phyloP scores from a whole-genome alignment of 2,329 filamentous ascomycete species.

The Hypoxylon sp. region DNA sequence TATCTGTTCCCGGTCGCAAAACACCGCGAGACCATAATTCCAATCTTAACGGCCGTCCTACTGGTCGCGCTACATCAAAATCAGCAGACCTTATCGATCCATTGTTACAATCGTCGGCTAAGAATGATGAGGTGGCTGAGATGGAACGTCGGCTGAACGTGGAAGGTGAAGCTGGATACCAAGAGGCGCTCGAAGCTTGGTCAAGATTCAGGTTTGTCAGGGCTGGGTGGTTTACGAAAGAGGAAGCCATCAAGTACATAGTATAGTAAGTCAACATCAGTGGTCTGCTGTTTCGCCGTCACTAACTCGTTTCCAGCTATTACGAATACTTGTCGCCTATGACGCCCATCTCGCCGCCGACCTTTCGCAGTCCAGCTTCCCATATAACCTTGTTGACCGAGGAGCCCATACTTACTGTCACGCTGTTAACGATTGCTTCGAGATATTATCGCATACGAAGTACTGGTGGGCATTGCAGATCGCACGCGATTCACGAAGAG shows the following conservation, averaged over 20 bases:
- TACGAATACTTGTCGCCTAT: slow-evolving; percentile 92
- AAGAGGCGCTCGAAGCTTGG: slow-evolving; percentile 88
- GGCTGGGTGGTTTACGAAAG: slow-evolving; percentile 94
- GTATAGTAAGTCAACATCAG: slow-evolving; percentile 76
- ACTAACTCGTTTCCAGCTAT: slow-evolving; percentile 70
- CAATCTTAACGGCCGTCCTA: slow-evolving; percentile 44
- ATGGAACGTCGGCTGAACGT: slow-evolving; percentile 65
- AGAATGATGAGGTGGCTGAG: slow-evolving; percentile 48
- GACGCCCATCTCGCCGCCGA: slow-evolving; percentile 93
- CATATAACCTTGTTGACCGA: slow-evolving; percentile 87
- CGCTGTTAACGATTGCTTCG: slow-evolving; percentile 90
- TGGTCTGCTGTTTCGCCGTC: background rate
- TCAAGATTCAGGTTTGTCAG: slow-evolving; percentile 93
- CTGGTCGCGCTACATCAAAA: slow-evolving; percentile 47
- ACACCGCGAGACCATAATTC: slow-evolving; percentile 44
- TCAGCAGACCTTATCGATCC: slow-evolving; percentile 55
- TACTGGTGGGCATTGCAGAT: slow-evolving; percentile 84
- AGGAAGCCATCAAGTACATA: slow-evolving; percentile 93
- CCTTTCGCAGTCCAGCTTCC: slow-evolving; percentile 85
- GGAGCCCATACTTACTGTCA: slow-evolving; percentile 93
- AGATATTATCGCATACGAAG: slow-evolving; percentile 86
- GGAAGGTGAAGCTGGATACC: slow-evolving; percentile 69
- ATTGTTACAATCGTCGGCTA: slow-evolving; percentile 48
- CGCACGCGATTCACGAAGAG: slow-evolving; percentile 93
- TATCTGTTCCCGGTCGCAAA: slow-evolving; percentile 46